Evolutionary conservation across 768 basidiomycete genomes (phyloP), one percentile per base, ranked within the genome.

Genomic region (Podaxis pistillaris): DNA sequence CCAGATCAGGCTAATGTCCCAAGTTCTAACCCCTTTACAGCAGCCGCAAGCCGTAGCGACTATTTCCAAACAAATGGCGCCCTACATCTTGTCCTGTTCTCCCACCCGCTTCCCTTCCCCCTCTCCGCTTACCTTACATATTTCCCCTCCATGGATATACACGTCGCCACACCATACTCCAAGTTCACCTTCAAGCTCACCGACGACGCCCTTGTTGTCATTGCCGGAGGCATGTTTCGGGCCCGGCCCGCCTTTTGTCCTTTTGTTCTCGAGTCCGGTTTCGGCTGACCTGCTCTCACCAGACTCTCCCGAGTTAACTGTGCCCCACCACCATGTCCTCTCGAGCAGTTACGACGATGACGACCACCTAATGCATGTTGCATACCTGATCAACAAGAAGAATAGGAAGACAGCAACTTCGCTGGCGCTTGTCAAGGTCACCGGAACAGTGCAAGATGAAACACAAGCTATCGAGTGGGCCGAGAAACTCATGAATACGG

Each of bases 401-500:
- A 78, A 79, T 64, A 74, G 76, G 60, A 79, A 78, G 51, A 72
- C 69, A 1, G 66, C 71, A 26, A 72, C 80, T 33, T 67, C 68
- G 5, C 75, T 89, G 33, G 70, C 73, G 38, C 75, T 78, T 26
- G 54, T 85, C 41, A 76, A 75, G 15, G 86, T 87, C 4, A 64
- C 58, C 12, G 75, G 74, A 30, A 66, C 64, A 2, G 68, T 69
- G 22, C 50, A 62, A 24, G 68, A 76, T 9, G 58, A 72, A 30
- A 73, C 75, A 9, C 73, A 70, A 1, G 73, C 81, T 52, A 70
- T 71, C 19, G 75, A 81, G 55, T 93, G 90, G 87, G 79, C 81
- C 15, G 76, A 78, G 53, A 70, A 74, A 3, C 71, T 90, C 22
- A 81, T 89, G 78, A 73, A 79, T 5, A 70, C 76, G 36, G 82